Percentiles rank a stretch among this genome's conserved stretches.
phyloP scores from a whole-genome alignment of 345 rosid species.

The Corymbia maculata region DNA sequence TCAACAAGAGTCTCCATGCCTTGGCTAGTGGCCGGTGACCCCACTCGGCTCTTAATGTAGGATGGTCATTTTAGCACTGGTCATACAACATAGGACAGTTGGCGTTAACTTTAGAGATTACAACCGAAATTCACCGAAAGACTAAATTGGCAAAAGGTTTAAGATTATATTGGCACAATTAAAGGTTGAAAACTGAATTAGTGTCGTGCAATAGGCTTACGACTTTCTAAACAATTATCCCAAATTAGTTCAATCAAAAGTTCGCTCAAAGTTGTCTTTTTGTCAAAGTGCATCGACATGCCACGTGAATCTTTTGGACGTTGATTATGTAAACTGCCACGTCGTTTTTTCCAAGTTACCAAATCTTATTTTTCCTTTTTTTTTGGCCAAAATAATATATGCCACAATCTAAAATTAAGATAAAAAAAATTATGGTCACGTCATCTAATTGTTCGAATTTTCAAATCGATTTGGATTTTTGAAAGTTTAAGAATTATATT shows the following conservation, averaged over 20 bases:
- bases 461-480: background rate
- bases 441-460: background rate
- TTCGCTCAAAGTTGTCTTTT: background rate
- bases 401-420: background rate
- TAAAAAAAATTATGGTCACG: background rate
- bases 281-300: background rate
- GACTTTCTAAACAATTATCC: background rate
- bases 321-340: background rate
- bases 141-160: background rate
- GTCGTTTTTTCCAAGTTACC: background rate
- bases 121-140: rapidly evolving
- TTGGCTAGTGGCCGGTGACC: background rate
- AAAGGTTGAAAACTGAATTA: background rate
- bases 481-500: background rate
- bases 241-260: background rate
- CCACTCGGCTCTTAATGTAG: background rate
- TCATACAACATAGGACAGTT: rapidly evolving
- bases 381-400: background rate
- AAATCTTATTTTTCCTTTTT: background rate
- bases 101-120: background rate
- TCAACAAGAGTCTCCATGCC: background rate
- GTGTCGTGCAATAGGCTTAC: background rate
- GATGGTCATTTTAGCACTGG: rapidly evolving
- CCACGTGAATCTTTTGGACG: background rate
- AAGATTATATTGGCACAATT: background rate